phyloP scores from a whole-genome alignment of 805 yeast species.

The Nakazawaea wickerhamii region DNA sequence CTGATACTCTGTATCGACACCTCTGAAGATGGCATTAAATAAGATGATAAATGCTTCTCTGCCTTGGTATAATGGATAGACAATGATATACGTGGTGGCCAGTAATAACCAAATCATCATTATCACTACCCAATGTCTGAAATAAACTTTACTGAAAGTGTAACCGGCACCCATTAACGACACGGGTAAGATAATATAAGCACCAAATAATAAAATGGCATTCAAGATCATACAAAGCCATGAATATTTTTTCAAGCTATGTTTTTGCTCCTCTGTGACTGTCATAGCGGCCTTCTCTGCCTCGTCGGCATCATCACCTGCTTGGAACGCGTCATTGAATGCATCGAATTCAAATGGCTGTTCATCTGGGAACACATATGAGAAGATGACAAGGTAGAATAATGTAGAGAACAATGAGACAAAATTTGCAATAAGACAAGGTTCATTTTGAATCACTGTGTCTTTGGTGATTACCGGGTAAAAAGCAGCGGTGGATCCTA shows the following conservation, averaged over 20 bases:
- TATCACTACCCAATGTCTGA: slow-evolving; percentile 32
- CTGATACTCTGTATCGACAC: slow-evolving; percentile 10
- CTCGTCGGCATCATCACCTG: slow-evolving; percentile 32
- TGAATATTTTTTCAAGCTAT: slow-evolving; percentile 29
- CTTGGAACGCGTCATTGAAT: slow-evolving; percentile 19
- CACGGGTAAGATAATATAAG: slow-evolving; percentile 27
- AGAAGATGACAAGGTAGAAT: slow-evolving; percentile 18
- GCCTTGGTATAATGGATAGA: slow-evolving; percentile 34
- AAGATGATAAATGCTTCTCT: slow-evolving; percentile 15
- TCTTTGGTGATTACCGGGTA: slow-evolving; percentile 20
- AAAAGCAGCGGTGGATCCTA: slow-evolving; percentile 24
- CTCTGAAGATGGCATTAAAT: slow-evolving; percentile 8
- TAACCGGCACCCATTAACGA: slow-evolving; percentile 30
- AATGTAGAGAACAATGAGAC: slow-evolving; percentile 22
- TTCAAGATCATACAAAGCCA: slow-evolving; percentile 37
- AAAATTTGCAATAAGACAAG: slow-evolving; percentile 26
- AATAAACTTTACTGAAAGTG: slow-evolving; percentile 29
- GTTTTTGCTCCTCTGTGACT: slow-evolving; percentile 19
- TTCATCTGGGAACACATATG: slow-evolving; percentile 25
- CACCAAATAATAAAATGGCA: slow-evolving; percentile 23
- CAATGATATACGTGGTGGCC: slow-evolving; percentile 30
- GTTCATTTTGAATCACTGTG: slow-evolving; percentile 20
- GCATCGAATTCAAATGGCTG: slow-evolving; percentile 25
- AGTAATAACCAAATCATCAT: slow-evolving; percentile 31
- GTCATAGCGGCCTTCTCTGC: slow-evolving; percentile 26